A percentile compares a stretch with the other conserved stretches of the same genome.
These are phyloP conservation scores for Umbelopsis sp. DNA, from an alignment of 371 early-diverging fungal genomes.

Conservation along the genomic window DNA sequence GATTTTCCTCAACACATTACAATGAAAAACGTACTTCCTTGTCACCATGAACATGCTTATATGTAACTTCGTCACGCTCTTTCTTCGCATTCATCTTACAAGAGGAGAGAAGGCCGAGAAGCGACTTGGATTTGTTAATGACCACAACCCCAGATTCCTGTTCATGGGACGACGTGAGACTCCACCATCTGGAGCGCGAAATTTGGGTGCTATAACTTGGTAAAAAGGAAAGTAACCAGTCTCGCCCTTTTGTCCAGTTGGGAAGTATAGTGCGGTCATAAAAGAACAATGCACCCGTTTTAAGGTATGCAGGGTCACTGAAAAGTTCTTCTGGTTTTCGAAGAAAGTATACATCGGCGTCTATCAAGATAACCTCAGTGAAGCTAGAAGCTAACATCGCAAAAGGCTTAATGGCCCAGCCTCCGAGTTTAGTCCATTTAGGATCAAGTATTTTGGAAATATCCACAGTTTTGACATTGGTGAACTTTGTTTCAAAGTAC, in stretches of 20 bases:
- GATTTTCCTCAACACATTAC: background rate
- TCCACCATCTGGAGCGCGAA: slow-evolving; percentile 48
- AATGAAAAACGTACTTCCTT: slow-evolving; percentile 44
- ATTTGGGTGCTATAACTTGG: slow-evolving; percentile 49
- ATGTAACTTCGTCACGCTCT: slow-evolving; percentile 52
- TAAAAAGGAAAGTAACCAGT: slow-evolving; percentile 52
- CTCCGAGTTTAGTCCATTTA: slow-evolving; percentile 48
- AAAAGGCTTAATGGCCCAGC: slow-evolving; percentile 70
- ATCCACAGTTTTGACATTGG: slow-evolving; percentile 51
- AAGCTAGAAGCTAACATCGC: slow-evolving; percentile 70
- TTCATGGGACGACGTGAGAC: slow-evolving; percentile 52
- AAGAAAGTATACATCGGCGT: slow-evolving; percentile 76
- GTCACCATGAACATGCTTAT: slow-evolving; percentile 56
- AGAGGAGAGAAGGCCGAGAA: slow-evolving; percentile 56
- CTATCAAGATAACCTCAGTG: slow-evolving; percentile 67
- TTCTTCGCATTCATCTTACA: slow-evolving; percentile 61
- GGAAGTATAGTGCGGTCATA: slow-evolving; percentile 61
- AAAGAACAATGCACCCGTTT: slow-evolving; percentile 67
- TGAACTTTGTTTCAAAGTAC: slow-evolving; percentile 43
- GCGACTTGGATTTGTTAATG: slow-evolving; percentile 55
- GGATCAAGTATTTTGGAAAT: slow-evolving; percentile 55
- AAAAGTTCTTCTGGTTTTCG: slow-evolving; percentile 63
- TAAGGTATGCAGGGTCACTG: slow-evolving; percentile 55
- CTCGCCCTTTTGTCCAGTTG: slow-evolving; percentile 36
- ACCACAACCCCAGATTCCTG: slow-evolving; percentile 69